Conservation (phyloP, 2,329 filamentous ascomycete species). For the Phyllachora maydis region DNA sequence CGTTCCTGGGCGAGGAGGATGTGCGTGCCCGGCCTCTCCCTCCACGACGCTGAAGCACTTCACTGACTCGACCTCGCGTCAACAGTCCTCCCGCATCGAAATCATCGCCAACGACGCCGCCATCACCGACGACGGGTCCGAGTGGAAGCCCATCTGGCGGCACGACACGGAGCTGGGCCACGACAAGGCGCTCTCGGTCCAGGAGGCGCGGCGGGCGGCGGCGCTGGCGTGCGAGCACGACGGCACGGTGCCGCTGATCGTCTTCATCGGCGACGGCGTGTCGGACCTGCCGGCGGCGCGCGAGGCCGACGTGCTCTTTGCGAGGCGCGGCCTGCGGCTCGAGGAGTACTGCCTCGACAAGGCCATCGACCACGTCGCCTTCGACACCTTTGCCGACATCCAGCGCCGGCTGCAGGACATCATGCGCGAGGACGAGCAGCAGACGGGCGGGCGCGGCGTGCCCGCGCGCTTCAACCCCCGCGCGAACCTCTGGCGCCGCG, state of each 20-base stretch:
- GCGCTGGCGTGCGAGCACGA: constrained; percentile 31
- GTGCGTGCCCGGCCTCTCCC: constrained; percentile 1
- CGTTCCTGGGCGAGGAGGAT: constrained; percentile 35
- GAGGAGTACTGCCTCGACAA: constrained; percentile 47
- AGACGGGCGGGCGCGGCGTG: constrained; percentile 36
- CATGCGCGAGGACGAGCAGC: constrained; percentile 34
- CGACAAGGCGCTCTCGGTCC: constrained; percentile 45
- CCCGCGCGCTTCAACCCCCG: constrained; percentile 44
- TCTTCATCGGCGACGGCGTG: constrained; percentile 52
- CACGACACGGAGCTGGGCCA: constrained; percentile 45
- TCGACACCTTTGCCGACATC: constrained; percentile 47
- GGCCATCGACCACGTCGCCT: constrained; percentile 35
- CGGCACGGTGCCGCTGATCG: constrained; percentile 40
- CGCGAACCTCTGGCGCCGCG: constrained; percentile 46
- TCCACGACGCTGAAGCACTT: neutral
- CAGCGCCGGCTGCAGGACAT: constrained; percentile 37
- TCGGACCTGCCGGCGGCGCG: constrained; percentile 45
- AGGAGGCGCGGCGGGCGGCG: constrained; percentile 27
- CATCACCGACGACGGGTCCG: constrained; percentile 32
- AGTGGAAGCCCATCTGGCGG: constrained; percentile 47
- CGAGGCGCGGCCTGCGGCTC: constrained; percentile 38
- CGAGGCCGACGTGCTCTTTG: constrained; percentile 47
- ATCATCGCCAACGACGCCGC: constrained; percentile 48
- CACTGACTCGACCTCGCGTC: neutral
- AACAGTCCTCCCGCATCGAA: constrained; percentile 34